A percentile compares a stretch with the other conserved stretches of the same genome.
Evolutionary conservation across 2,329 filamentous ascomycete species (phyloP).

Genomic region (Botrytis elliptica): DNA sequence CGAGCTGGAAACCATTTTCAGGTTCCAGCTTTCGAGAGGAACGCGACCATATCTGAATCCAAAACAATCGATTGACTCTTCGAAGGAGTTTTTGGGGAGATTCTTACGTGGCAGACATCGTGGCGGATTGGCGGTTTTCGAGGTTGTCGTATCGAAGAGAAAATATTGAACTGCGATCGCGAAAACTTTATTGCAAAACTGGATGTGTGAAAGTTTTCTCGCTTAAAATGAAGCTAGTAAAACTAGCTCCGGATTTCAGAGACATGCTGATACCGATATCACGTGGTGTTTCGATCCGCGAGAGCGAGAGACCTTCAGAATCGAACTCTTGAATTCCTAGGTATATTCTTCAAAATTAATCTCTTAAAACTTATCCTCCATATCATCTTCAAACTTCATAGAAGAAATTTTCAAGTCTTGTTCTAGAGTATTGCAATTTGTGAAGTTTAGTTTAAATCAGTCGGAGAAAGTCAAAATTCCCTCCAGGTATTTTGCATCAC

Average conservation of each 20-base stretch:
- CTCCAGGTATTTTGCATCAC: background rate
- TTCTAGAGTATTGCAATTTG: background rate
- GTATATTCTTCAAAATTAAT: constrained; percentile 42
- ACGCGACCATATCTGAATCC: constrained; percentile 62
- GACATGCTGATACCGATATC: background rate
- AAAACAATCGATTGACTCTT: constrained; percentile 34
- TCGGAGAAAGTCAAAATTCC: background rate
- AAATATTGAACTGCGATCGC: background rate
- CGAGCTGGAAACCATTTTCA: constrained; percentile 66
- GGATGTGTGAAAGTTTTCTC: constrained; percentile 16
- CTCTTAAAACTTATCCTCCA: constrained; percentile 49
- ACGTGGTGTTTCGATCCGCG: background rate
- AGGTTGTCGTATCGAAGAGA: constrained; percentile 33
- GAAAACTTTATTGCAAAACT: constrained; percentile 6
- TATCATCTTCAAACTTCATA: background rate
- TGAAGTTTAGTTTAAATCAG: background rate
- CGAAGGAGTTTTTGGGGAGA: constrained; percentile 26
- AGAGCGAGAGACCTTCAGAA: background rate
- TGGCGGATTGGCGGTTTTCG: constrained; percentile 47
- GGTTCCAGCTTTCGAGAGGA: constrained; percentile 69
- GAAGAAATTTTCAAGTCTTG: background rate
- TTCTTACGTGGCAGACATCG: constrained; percentile 50
- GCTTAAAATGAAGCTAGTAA: constrained; percentile 9
- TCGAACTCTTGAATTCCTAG: constrained; percentile 46
- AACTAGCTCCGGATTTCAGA: background rate